Conservation (phyloP, 306 rosid genomes). For the Delonix regia region DNA sequence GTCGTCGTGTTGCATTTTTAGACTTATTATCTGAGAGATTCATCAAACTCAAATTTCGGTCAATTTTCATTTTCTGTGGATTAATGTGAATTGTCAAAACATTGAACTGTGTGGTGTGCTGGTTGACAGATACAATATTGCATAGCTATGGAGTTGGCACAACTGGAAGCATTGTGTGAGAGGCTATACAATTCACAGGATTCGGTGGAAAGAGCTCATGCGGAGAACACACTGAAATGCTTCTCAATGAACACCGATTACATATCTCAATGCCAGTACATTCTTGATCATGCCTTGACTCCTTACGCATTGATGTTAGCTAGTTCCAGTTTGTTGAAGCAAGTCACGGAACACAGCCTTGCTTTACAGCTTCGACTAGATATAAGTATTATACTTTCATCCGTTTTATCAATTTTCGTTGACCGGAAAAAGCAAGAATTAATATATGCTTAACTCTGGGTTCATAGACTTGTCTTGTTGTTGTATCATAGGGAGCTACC, state of each 20-base stretch:
- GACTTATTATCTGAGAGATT: not conserved
- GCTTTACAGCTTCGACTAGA: constrained; percentile 58
- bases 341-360: constrained; percentile 62
- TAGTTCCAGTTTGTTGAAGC: constrained; percentile 65
- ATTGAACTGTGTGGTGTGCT: not conserved
- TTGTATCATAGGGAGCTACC: constrained; percentile 52
- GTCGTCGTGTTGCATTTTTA: not conserved
- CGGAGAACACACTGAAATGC: constrained; percentile 61
- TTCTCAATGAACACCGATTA: constrained; percentile 60
- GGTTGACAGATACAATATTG: not conserved
- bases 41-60: not conserved
- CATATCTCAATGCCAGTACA: constrained; percentile 66
- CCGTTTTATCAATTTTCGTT: not conserved
- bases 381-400: constrained; percentile 35
- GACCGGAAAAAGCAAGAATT: constrained; percentile 21
- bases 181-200: constrained; percentile 69
- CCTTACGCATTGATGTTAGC: constrained; percentile 68
- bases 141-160: constrained; percentile 55
- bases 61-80: not conserved
- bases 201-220: constrained; percentile 63
- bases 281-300: constrained; percentile 61
- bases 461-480: not conserved
- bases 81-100: not conserved
- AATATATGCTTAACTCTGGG: not conserved
- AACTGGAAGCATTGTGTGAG: constrained; percentile 61